Percentiles rank a stretch among this genome's conserved stretches.
Conservation (phyloP, 2,329 filamentous ascomycete genomes). For the Mycosphaerella arachidis region DNA sequence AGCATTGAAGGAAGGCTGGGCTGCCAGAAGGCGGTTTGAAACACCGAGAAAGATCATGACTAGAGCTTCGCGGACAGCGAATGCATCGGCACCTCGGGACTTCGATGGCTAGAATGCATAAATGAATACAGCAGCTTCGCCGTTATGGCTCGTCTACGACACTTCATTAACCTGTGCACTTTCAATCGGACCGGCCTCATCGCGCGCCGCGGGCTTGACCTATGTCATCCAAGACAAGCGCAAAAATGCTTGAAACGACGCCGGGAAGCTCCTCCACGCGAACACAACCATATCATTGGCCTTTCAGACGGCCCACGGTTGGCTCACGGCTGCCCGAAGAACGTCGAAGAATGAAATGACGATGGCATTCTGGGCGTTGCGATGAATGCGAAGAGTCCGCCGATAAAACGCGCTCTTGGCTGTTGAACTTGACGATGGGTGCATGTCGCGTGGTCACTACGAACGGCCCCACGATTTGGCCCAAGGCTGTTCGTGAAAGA, state of each 20-base stretch:
- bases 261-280: background rate
- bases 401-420: background rate
- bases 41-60: too few species aligned
- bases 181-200: background rate
- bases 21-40: too few species aligned
- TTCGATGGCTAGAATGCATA: too few species aligned
- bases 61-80: too few species aligned
- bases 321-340: background rate
- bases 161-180: too few species aligned
- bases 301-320: background rate
- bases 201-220: slow-evolving; percentile 1
- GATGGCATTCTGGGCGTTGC: background rate
- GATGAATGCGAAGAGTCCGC: background rate
- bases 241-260: background rate
- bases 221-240: background rate
- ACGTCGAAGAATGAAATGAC: background rate
- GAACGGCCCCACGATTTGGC: background rate
- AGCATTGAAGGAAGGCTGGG: background rate
- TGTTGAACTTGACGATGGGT: background rate
- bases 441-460: background rate
- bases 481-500: background rate
- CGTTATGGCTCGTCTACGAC: too few species aligned
- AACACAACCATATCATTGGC: background rate
- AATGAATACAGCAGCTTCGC: too few species aligned
- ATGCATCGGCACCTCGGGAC: too few species aligned